These are phyloP conservation scores for Claviceps humidiphila DNA, from an alignment of 2,329 filamentous ascomycete species.

Conservation along the genomic window DNA sequence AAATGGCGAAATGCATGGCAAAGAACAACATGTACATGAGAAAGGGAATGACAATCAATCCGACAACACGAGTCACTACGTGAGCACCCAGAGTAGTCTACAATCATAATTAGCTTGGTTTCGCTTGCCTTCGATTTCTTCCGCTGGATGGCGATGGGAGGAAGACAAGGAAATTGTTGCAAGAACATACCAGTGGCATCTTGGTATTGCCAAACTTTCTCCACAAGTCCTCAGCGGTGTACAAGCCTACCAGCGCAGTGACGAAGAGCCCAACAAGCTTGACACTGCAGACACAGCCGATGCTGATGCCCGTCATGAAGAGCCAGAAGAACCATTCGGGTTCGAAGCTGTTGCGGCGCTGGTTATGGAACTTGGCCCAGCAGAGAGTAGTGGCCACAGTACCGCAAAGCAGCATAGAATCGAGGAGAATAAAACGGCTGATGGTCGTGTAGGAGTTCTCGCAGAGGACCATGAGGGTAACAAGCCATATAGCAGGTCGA, in stretches of 20 bases:
- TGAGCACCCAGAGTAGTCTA: conserved; percentile 59
- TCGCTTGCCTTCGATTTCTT: not conserved
- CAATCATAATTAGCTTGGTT: not conserved
- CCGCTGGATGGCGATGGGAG: not conserved
- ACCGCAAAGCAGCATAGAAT: conserved; percentile 97
- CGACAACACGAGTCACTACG: conserved; percentile 64
- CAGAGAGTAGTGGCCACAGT: conserved; percentile 96
- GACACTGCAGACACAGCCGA: conserved; percentile 95
- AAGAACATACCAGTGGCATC: conserved; percentile 60
- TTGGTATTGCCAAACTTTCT: conserved; percentile 90
- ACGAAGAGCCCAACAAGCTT: conserved; percentile 97
- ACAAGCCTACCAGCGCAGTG: conserved; percentile 85
- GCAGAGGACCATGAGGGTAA: conserved; percentile 93
- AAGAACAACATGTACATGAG: conserved; percentile 94
- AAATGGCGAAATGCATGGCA: conserved; percentile 82
- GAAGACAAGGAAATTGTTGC: not conserved
- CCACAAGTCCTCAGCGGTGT: conserved; percentile 95
- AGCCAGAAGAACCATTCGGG: conserved; percentile 92
- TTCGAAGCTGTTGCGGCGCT: conserved; percentile 75
- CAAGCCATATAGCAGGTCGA: conserved; percentile 81
- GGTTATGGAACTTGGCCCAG: conserved; percentile 92
- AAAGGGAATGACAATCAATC: conserved; percentile 78
- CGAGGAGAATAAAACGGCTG: conserved; percentile 92
- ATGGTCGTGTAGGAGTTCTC: conserved; percentile 99
- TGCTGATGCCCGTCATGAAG: conserved; percentile 83